A percentile compares a stretch with the other conserved stretches of the same genome.
These are phyloP conservation scores for Parmelia sp. DNA, from an alignment of 495 filamentous ascomycete genomes.

Conservation along the genomic window DNA sequence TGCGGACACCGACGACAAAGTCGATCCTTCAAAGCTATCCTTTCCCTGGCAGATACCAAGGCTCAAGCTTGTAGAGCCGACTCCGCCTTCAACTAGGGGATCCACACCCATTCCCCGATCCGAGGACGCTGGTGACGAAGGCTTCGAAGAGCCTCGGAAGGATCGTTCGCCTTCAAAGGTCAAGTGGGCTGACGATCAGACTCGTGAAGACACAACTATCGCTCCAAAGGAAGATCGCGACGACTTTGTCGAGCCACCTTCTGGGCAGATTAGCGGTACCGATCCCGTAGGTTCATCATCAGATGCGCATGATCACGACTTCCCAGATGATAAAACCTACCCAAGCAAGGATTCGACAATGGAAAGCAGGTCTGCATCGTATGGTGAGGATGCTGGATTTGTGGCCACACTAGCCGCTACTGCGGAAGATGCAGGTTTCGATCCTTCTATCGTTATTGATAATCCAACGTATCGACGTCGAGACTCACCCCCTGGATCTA, in stretches of 20 bases:
- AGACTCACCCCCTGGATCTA: slow-evolving; percentile 57
- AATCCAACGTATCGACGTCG: slow-evolving; percentile 56
- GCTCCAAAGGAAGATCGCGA: slow-evolving; percentile 40
- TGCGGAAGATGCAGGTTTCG: slow-evolving; percentile 60
- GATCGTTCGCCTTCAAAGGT: slow-evolving; percentile 44
- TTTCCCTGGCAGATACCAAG: slow-evolving; percentile 46
- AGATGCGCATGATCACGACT: background rate
- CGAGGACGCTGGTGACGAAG: slow-evolving; percentile 22
- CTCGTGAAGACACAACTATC: slow-evolving; percentile 53
- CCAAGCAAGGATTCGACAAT: background rate
- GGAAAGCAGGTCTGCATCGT: slow-evolving; percentile 28
- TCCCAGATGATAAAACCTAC: background rate
- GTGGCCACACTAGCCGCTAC: slow-evolving; percentile 65
- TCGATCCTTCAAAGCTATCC: slow-evolving; percentile 24
- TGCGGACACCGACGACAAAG: slow-evolving; percentile 24
- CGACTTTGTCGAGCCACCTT: slow-evolving; percentile 17
- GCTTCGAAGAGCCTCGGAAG: slow-evolving; percentile 21
- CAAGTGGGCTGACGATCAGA: slow-evolving; percentile 56
- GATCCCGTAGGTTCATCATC: background rate
- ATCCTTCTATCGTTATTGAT: slow-evolving; percentile 63
- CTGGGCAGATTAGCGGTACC: background rate
- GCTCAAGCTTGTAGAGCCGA: slow-evolving; percentile 46
- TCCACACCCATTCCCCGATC: slow-evolving; percentile 35
- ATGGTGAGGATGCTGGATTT: slow-evolving; percentile 59
- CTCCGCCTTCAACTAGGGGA: slow-evolving; percentile 44